Conservation (phyloP, 1,139 yeast genomes). For the Spathaspora sp. region DNA sequence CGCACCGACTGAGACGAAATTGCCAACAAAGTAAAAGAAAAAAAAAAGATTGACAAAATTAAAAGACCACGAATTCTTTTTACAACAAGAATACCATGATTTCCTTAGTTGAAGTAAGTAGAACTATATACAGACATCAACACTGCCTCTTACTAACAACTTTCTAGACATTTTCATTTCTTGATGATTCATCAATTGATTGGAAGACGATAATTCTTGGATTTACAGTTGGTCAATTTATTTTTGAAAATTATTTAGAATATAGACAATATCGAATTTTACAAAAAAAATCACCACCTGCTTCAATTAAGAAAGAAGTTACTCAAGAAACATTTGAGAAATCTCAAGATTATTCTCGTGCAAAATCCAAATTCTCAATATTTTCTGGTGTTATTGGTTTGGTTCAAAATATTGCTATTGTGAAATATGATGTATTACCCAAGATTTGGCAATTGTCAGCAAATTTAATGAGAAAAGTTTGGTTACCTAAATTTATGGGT, state of each 20-base stretch:
- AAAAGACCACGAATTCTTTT: background rate
- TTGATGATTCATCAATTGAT: slow-evolving; percentile 54
- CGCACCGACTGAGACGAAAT: background rate
- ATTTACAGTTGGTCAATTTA: slow-evolving; percentile 71
- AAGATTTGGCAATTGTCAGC: slow-evolving; percentile 64
- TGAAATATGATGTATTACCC: slow-evolving; percentile 67
- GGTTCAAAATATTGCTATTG: slow-evolving; percentile 54
- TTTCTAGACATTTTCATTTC: slow-evolving; percentile 29
- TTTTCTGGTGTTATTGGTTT: slow-evolving; percentile 53
- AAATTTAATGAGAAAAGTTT: slow-evolving; percentile 28
- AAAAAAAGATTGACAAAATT: background rate
- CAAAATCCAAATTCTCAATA: slow-evolving; percentile 75
- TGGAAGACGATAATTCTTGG: slow-evolving; percentile 80
- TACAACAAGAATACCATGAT: slow-evolving; percentile 7
- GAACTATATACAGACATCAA: background rate
- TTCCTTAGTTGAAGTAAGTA: slow-evolving; percentile 21
- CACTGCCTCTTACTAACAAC: slow-evolving; percentile 13
- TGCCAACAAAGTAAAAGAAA: background rate
- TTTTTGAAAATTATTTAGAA: slow-evolving; percentile 71
- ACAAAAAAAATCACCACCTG: slow-evolving; percentile 55
- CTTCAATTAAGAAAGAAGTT: slow-evolving; percentile 61
- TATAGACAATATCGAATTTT: slow-evolving; percentile 77
- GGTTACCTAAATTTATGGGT: slow-evolving; percentile 45
- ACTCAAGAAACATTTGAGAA: slow-evolving; percentile 72
- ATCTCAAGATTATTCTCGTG: slow-evolving; percentile 76